Base-by-base conservation (phyloP, 805 yeast species). In the Kodamaea leandrae region DNA sequence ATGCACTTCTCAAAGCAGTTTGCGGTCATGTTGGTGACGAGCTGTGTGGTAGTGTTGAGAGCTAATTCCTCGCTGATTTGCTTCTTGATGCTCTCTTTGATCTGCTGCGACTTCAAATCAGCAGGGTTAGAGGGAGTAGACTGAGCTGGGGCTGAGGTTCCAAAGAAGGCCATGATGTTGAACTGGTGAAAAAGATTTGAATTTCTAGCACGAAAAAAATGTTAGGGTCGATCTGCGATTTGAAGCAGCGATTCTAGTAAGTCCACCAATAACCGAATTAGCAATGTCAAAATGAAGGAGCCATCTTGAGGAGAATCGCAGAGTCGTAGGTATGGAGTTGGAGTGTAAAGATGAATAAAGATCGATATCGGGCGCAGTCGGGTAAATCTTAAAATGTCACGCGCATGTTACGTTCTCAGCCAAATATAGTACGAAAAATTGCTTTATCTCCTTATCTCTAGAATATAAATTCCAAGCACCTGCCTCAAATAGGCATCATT, bases 1-100 rank as follows among this genome's bases (percentile, higher is more conserved):
- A 86, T 70, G 64, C 97, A 90, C 60, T 80, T 78, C 36, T 83
- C 83, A 61, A 85, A 90, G 62, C 97, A 90, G 69, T 86, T 85
- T 52, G 82, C 89, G 9, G 96, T 83, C 58, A 87, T 76, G 54
- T 86, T 83, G 65, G 82, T 84, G 23, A 89, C 95, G 41, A 90
- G 70, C 54, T 86, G 90, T 2, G 91, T 83, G 25, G 95, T 96
- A 62, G 89, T 86, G 14, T 90, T 93, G n/a, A 87, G 77, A 2
- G 96, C 96, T 47, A 90, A 70, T 57, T 90, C 97, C 60, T 80
- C 85, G 30, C 82, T 72, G 42, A 90, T 80, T 56, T 83, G 86
- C 14, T 72, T 68, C 60, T 86, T 83, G 41, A 88, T 64, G 55
- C 81, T 77, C 19, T 76, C 74, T 55, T 83, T 82, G 44, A 82